phyloP scores from a whole-genome alignment of 768 basidiomycete species.

The Kwoniella botswanensis region DNA sequence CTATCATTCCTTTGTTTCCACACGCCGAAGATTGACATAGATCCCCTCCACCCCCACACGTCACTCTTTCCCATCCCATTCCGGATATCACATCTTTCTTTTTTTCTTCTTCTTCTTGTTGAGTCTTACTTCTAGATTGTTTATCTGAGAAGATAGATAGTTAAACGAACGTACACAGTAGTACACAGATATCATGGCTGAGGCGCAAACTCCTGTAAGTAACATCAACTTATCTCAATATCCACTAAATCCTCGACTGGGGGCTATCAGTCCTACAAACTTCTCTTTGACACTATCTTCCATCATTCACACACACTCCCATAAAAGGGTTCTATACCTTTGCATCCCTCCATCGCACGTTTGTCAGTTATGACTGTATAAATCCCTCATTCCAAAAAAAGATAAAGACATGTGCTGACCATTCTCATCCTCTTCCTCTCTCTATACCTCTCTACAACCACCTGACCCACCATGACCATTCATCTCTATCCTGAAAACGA shows the following conservation, averaged over 20 bases:
- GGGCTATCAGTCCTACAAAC: neutral
- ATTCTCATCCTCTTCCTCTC: neutral
- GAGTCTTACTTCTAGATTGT: neutral
- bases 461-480: constrained; percentile 15
- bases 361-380: neutral
- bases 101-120: neutral
- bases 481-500: constrained; percentile 18
- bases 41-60: neutral
- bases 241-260: neutral
- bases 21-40: neutral
- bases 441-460: neutral
- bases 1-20: neutral
- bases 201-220: constrained; percentile 27
- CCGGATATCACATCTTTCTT: neutral
- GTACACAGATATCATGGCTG: constrained; percentile 17
- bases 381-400: neutral
- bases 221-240: neutral
- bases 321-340: neutral
- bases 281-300: neutral
- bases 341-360: neutral
- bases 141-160: neutral
- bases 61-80: neutral
- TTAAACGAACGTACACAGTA: neutral
- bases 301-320: neutral
- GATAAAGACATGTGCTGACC: neutral